Evolutionary conservation across 768 basidiomycete genomes (phyloP).

Genomic region (Phaffia australis): DNA sequence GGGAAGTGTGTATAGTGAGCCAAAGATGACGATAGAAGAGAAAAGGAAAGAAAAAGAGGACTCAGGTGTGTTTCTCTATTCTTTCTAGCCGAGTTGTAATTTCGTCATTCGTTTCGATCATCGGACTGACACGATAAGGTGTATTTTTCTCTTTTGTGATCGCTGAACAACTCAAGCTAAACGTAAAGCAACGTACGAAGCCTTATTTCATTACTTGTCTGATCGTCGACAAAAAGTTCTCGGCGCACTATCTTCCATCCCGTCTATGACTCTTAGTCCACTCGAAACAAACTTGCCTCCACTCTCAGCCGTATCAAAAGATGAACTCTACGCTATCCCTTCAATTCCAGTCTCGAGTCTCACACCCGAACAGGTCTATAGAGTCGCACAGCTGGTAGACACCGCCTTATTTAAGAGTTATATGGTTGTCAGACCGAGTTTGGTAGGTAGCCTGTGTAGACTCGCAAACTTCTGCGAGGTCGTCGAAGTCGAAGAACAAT

Average conservation of each 20-base stretch:
- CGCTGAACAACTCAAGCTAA: neutral
- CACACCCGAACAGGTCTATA: constrained; percentile 70
- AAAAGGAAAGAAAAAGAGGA: constrained; percentile 18
- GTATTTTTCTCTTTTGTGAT: neutral
- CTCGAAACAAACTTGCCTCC: constrained; percentile 57
- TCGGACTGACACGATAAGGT: neutral
- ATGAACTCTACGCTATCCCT: constrained; percentile 68
- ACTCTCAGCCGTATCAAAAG: constrained; percentile 43
- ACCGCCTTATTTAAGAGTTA: constrained; percentile 92
- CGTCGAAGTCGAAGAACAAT: constrained; percentile 75
- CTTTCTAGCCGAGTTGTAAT: neutral
- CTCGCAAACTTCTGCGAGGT: constrained; percentile 97
- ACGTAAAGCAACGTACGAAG: constrained; percentile 57
- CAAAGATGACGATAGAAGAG: neutral
- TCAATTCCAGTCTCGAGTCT: constrained; percentile 60
- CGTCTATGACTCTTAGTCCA: constrained; percentile 41
- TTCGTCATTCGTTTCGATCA: neutral
- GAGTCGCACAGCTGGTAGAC: constrained; percentile 86
- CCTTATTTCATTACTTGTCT: constrained; percentile 72
- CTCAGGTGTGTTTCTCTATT: neutral
- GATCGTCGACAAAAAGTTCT: constrained; percentile 78
- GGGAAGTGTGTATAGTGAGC: too few species aligned
- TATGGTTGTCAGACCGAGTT: constrained; percentile 60
- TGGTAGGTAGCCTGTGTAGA: constrained; percentile 78
- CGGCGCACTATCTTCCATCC: constrained; percentile 50